Percentiles rank a stretch among this genome's conserved stretches.
Evolutionary conservation across 1,284 basidiomycete species (phyloP).

Genomic region (Puccinia polysora): DNA sequence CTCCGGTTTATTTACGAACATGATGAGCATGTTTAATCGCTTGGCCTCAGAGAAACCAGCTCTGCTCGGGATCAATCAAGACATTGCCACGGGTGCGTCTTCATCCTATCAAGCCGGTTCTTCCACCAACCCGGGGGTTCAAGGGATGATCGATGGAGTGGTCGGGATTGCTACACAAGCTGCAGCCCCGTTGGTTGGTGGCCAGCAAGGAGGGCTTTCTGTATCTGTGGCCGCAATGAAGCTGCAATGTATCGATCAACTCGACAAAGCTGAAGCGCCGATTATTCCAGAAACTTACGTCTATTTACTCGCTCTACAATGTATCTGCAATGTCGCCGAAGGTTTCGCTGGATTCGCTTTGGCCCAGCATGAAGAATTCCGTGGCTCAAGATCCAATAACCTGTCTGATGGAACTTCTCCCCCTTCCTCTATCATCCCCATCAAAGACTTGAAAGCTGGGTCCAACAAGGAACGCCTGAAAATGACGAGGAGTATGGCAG

Average conservation of each 20-base stretch:
- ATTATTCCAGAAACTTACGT: conserved; percentile 84
- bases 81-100: conserved; percentile 24
- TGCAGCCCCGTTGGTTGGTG: conserved; percentile 66
- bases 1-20: conserved; percentile 67
- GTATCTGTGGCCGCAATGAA: conserved; percentile 43
- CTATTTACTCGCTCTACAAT: conserved; percentile 84
- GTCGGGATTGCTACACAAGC: conserved; percentile 75
- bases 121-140: conserved; percentile 49
- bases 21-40: conserved; percentile 74
- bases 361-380: conserved; percentile 61
- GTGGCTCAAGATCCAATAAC: conserved; percentile 1
- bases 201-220: conserved; percentile 61
- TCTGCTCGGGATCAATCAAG: conserved; percentile 65
- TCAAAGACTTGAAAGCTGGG: conserved; percentile 59
- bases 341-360: conserved; percentile 72
- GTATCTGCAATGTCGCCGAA: conserved; percentile 78
- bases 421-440: conserved; percentile 69
- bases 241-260: conserved; percentile 74
- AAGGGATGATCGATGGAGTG: conserved; percentile 73
- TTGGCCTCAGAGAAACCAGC: conserved; percentile 79
- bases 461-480: conserved; percentile 57
- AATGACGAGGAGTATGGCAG: conserved; percentile 70
- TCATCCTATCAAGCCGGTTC: conserved; percentile 16
- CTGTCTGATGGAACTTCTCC: conserved; percentile 64
- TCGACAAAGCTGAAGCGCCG: conserved; percentile 92